Percentiles rank a stretch among this genome's conserved stretches.
Evolutionary conservation across 140 eudicot genomes (phyloP).

Genomic region (Flaveria floridana): DNA sequence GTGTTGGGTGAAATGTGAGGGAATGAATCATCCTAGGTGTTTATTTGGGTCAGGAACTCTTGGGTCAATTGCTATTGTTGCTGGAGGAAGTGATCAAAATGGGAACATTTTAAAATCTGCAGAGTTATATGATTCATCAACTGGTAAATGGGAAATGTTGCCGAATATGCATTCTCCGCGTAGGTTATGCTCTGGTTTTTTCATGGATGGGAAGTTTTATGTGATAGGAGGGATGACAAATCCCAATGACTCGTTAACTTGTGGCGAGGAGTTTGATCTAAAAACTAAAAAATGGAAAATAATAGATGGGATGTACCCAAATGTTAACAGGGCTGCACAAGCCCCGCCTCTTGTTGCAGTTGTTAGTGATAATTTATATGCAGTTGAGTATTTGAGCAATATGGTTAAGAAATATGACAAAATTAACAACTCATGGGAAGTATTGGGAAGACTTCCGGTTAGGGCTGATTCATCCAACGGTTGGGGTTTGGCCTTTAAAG

Average conservation of each 20-base stretch:
- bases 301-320: slow-evolving; percentile 61
- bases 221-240: slow-evolving; percentile 70
- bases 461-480: slow-evolving; percentile 66
- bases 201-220: slow-evolving; percentile 69
- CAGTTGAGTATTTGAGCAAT: slow-evolving; percentile 50
- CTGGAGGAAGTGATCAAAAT: slow-evolving; percentile 66
- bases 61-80: slow-evolving; percentile 61
- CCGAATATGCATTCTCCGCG: slow-evolving; percentile 63
- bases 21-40: slow-evolving; percentile 63
- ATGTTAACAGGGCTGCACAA: slow-evolving; percentile 49
- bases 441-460: slow-evolving; percentile 62
- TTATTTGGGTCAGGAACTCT: slow-evolving; percentile 59
- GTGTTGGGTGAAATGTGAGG: slow-evolving; percentile 53
- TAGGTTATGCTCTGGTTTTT: slow-evolving; percentile 59
- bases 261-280: slow-evolving; percentile 66
- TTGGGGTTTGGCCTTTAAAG: slow-evolving; percentile 74
- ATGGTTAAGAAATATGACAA: slow-evolving; percentile 58
- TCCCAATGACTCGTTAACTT: slow-evolving; percentile 53
- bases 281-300: slow-evolving; percentile 51
- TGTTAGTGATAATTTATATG: slow-evolving; percentile 56
- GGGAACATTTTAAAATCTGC: slow-evolving; percentile 62
- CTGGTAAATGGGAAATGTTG: slow-evolving; percentile 59
- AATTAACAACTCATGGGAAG: slow-evolving; percentile 50
- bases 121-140: slow-evolving; percentile 57
- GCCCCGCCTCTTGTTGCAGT: slow-evolving; percentile 91